These are phyloP conservation scores for Sclerotinia trifoliorum DNA, from an alignment of 2,329 filamentous ascomycete species.

Conservation along the genomic window DNA sequence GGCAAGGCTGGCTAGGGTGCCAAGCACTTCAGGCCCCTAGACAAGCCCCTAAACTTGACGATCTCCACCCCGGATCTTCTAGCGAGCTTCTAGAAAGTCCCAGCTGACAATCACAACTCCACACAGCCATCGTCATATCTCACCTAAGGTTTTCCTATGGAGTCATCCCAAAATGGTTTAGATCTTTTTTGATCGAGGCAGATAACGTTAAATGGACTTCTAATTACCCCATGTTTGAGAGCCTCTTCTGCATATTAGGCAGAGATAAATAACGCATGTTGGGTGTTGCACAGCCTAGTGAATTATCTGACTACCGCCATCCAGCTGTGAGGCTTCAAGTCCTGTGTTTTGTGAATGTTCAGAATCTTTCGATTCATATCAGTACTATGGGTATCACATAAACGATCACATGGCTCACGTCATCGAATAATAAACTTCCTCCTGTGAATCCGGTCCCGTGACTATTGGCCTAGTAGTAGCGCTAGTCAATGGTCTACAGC, in stretches of 20 bases:
- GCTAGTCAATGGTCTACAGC: neutral
- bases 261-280: neutral
- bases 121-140: constrained; percentile 10
- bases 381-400: neutral
- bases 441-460: neutral
- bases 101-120: constrained; percentile 8
- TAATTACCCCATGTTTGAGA: neutral
- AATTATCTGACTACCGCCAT: neutral
- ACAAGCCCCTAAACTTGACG: neutral
- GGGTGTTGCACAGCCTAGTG: neutral
- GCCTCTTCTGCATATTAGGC: constrained; percentile 6
- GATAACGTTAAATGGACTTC: constrained; percentile 4
- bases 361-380: neutral
- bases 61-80: constrained; percentile 16
- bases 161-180: neutral
- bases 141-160: neutral
- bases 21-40: neutral
- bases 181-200: neutral
- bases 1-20: neutral
- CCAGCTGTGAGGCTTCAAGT: neutral
- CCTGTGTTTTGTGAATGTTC: neutral
- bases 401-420: neutral
- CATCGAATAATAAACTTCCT: neutral
- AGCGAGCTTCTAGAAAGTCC: constrained; percentile 22
- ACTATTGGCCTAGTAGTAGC: neutral